Conservation (phyloP, 2,329 filamentous ascomycete species). For the Aspergillus niger region DNA sequence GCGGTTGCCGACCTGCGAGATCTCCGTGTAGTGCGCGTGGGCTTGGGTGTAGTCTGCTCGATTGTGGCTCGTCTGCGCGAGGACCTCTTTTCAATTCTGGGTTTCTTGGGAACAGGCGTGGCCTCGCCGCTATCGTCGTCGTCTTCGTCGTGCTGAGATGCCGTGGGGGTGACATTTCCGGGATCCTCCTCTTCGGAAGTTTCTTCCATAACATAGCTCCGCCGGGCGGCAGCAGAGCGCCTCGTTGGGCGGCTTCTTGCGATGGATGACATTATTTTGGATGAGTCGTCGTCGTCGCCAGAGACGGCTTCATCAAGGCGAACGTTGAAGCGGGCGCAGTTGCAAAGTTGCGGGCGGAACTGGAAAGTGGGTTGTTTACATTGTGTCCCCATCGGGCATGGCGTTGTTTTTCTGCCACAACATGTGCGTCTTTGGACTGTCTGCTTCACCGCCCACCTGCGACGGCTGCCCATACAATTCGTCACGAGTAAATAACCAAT, state of each 20-base stretch:
- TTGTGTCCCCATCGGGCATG: constrained; percentile 36
- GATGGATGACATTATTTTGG: constrained; percentile 41
- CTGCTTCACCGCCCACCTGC: constrained; percentile 29
- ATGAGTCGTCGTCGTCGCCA: constrained; percentile 18
- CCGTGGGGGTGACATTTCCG: constrained; percentile 50
- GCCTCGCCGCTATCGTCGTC: constrained; percentile 66
- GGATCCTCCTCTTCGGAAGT: constrained; percentile 72
- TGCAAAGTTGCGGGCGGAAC: constrained; percentile 17
- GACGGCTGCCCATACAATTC: constrained; percentile 3
- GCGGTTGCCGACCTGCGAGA: constrained; percentile 49
- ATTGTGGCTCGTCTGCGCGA: constrained; percentile 57
- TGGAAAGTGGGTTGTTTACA: constrained; percentile 45
- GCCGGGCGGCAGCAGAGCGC: constrained; percentile 61
- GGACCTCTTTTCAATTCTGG: constrained; percentile 56
- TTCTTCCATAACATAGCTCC: constrained; percentile 74
- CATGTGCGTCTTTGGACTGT: constrained; percentile 15
- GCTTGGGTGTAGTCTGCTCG: constrained; percentile 45
- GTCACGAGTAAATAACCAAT: background rate
- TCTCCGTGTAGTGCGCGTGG: constrained; percentile 32
- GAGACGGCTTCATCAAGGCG: constrained; percentile 32
- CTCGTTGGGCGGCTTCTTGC: constrained; percentile 58
- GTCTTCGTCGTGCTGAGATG: constrained; percentile 50
- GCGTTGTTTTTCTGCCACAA: constrained; percentile 38
- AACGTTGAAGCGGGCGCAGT: constrained; percentile 16
- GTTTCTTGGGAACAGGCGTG: constrained; percentile 68